Base-by-base conservation (phyloP, 441 rosid species). In the Jatropha multifida region DNA sequence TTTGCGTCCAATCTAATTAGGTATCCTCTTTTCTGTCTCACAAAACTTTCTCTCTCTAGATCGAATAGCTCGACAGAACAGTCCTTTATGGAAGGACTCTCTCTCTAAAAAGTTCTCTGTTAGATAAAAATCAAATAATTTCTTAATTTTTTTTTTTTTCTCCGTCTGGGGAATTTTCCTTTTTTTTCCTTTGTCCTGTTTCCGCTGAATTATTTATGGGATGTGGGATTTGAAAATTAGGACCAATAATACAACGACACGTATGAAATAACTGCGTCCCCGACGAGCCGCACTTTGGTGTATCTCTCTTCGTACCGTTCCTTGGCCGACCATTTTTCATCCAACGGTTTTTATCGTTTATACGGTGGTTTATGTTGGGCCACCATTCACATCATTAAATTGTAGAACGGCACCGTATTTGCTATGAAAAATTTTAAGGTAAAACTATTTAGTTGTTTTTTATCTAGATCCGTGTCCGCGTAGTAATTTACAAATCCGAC, bases 241-340 rank as follows among this genome's bases (percentile, higher is more conserved):
- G 0, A 48, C 87, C 89, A 77, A 73, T 74, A 0, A 68, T 5
- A 2, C 1, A 12, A 0, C 0, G 81, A 72, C 90, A 81, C 88
- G 85, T 79, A 81, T 68, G 42, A 4, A 3, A 14, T 4, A 61
- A 59, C 17, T 14, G 65, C 32, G 40, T 26, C n/a, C 40, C n/a
- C 13, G 26, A 2, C 68, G 27, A 48, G 49, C 56, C 32, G 44
- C 41, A 51, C 48, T 26, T 77, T 76, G n/a, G 63, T 65, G 74
- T 64, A 54, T 52, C 63, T 72, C 56, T 60, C 7, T 59, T 56
- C 69, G 68, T 51, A 49, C 87, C 78, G 81, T 80, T 82, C 66
- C 69, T 82, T 78, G 60, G 77, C 80, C 75, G 78, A 81, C 86
- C 78, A 58, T n/a, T 62, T 32, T 23, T 11, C 32, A 82, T 85